Conservation (phyloP, 2,329 filamentous ascomycete species). For the Onygenales sp. region DNA sequence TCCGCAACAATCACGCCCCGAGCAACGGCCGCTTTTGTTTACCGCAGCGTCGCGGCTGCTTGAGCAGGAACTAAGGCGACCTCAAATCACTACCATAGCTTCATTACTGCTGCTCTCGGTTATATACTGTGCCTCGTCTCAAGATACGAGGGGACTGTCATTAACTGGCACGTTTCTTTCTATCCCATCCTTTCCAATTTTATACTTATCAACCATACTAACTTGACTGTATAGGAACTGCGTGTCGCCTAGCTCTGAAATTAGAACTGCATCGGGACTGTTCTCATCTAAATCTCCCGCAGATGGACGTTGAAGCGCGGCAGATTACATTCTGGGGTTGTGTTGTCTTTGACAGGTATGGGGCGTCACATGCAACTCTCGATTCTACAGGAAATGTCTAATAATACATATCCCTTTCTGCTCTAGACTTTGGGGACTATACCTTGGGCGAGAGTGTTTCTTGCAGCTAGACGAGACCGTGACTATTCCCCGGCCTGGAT, state of each 20-base stretch:
- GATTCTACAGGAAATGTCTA: neutral
- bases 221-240: constrained; percentile 4
- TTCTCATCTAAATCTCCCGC: constrained; percentile 5
- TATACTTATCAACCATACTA: neutral
- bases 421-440: constrained; percentile 9
- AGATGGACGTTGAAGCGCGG: constrained; percentile 9
- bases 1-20: neutral
- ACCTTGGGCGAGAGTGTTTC: constrained; percentile 11
- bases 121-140: constrained; percentile 9
- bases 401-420: neutral
- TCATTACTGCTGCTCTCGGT: constrained; percentile 11
- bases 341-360: constrained; percentile 9
- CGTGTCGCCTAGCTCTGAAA: constrained; percentile 11
- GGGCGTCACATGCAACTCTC: neutral
- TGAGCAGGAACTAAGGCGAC: constrained; percentile 10
- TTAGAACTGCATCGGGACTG: constrained; percentile 11
- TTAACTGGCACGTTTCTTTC: constrained; percentile 3
- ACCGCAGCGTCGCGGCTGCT: constrained; percentile 6
- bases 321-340: constrained; percentile 12
- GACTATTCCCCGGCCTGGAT: constrained; percentile 1
- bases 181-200: no score
- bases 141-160: constrained; percentile 13
- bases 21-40: constrained; percentile 7
- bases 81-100: constrained; percentile 11
- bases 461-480: constrained; percentile 8